These are phyloP conservation scores for Beauveria varroae DNA, from an alignment of 2,329 filamentous ascomycete genomes.

Conservation along the genomic window DNA sequence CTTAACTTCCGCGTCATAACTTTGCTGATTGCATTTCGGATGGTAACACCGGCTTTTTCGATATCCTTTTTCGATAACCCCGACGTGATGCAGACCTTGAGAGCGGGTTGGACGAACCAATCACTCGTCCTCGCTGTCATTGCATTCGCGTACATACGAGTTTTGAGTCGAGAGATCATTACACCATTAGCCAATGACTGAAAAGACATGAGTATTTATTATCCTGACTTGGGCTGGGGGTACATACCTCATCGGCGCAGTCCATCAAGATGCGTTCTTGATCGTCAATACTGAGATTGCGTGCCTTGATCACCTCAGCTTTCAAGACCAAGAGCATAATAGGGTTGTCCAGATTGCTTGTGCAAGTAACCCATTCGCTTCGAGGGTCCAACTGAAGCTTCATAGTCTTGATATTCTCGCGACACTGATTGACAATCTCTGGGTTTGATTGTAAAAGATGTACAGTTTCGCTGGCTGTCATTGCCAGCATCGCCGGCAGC, in stretches of 20 bases:
- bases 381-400: slow-evolving; percentile 81
- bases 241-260: slow-evolving; percentile 84
- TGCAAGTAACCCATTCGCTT: slow-evolving; percentile 86
- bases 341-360: slow-evolving; percentile 77
- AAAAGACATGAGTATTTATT: slow-evolving; percentile 11
- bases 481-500: slow-evolving; percentile 84
- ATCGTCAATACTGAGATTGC: slow-evolving; percentile 62
- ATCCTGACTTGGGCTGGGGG: background rate
- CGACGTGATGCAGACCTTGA: slow-evolving; percentile 86
- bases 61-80: slow-evolving; percentile 89
- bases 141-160: slow-evolving; percentile 56
- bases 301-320: slow-evolving; percentile 66
- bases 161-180: slow-evolving; percentile 80
- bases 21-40: slow-evolving; percentile 90
- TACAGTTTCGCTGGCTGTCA: slow-evolving; percentile 90
- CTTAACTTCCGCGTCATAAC: slow-evolving; percentile 63
- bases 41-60: slow-evolving; percentile 82
- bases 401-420: slow-evolving; percentile 84
- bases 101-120: slow-evolving; percentile 66
- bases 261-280: slow-evolving; percentile 84
- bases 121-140: slow-evolving; percentile 61
- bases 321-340: slow-evolving; percentile 79
- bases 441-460: slow-evolving; percentile 80
- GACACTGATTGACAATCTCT: slow-evolving; percentile 67
- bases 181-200: slow-evolving; percentile 82